A percentile compares a stretch with the other conserved stretches of the same genome.
These are phyloP conservation scores for Moringa oleifera DNA, from an alignment of 345 rosid species.

Conservation along the genomic window DNA sequence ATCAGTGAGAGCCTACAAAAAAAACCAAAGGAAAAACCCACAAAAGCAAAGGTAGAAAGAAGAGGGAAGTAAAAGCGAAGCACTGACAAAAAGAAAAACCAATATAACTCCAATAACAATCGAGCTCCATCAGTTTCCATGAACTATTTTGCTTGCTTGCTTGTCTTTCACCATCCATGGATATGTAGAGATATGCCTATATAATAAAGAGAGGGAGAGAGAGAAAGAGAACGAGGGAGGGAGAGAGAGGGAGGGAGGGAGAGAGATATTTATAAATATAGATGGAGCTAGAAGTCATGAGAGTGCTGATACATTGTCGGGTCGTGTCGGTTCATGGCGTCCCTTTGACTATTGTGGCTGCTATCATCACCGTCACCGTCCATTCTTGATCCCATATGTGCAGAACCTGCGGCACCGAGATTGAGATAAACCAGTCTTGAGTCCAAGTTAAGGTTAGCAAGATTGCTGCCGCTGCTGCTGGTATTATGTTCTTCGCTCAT, in stretches of 20 bases:
- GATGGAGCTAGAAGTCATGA: slow-evolving; percentile 46
- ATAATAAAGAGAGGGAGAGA: too few relatives aligned
- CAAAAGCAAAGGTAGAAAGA: not conserved
- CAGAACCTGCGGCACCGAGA: slow-evolving; percentile 61
- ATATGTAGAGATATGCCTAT: not conserved
- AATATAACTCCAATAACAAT: slow-evolving; percentile 22
- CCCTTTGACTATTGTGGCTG: slow-evolving; percentile 45
- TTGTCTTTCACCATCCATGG: slow-evolving; percentile 16
- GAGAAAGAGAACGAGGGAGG: too few relatives aligned
- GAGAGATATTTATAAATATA: too few relatives aligned
- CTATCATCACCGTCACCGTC: slow-evolving; percentile 52
- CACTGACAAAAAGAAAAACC: slow-evolving; percentile 9
- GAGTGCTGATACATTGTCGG: slow-evolving; percentile 70
- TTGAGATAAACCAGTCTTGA: slow-evolving; percentile 89
- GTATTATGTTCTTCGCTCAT: slow-evolving; percentile 63
- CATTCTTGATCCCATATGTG: slow-evolving; percentile 64
- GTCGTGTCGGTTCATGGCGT: slow-evolving; percentile 60
- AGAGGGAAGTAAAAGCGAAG: slow-evolving; percentile 1
- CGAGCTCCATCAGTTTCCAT: too few relatives aligned
- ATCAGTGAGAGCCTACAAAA: slow-evolving; percentile 38
- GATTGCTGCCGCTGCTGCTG: slow-evolving; percentile 42
- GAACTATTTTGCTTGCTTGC: not conserved
- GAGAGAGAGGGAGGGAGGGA: too few relatives aligned
- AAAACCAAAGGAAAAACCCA: slow-evolving; percentile 19
- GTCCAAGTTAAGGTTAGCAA: slow-evolving; percentile 49